phyloP scores from a whole-genome alignment of 129 eudicot species.

The Artemisia argyi region DNA sequence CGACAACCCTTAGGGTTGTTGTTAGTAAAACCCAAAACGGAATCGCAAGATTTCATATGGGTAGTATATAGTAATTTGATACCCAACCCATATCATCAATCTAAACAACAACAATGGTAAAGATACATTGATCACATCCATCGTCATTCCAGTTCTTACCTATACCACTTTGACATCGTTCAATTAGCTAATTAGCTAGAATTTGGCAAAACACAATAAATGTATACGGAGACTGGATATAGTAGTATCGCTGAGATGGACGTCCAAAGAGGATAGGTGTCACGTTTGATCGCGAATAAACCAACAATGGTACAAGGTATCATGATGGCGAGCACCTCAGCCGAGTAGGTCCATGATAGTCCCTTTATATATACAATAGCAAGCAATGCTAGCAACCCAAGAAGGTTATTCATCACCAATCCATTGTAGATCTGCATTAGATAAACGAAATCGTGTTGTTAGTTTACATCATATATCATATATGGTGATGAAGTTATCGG shows the following conservation, averaged over 20 bases:
- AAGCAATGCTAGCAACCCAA: constrained; percentile 45
- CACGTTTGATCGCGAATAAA: constrained; percentile 32
- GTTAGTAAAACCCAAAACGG: too few species aligned
- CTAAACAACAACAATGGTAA: too few species aligned
- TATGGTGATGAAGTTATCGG: too few species aligned
- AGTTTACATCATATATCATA: too few species aligned
- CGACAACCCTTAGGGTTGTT: too few species aligned
- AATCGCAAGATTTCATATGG: too few species aligned
- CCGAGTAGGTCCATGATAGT: constrained; percentile 49
- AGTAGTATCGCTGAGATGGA: constrained; percentile 27
- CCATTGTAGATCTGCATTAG: constrained; percentile 51
- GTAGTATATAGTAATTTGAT: too few species aligned
- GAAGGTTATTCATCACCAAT: constrained; percentile 60
- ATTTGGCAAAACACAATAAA: constrained; percentile 11
- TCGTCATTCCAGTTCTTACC: too few species aligned
- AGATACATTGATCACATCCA: too few species aligned
- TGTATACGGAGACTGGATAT: constrained; percentile 19
- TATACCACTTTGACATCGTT: neutral
- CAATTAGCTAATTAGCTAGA: too few species aligned
- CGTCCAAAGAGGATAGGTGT: constrained; percentile 56
- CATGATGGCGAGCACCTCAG: constrained; percentile 55
- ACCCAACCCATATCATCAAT: too few species aligned
- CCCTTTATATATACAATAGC: constrained; percentile 41
- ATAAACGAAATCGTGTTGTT: neutral
- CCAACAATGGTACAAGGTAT: constrained; percentile 46